Evolutionary conservation across 176 grass and related monocot genomes (phyloP).

Genomic region (Phoenix dactylifera): DNA sequence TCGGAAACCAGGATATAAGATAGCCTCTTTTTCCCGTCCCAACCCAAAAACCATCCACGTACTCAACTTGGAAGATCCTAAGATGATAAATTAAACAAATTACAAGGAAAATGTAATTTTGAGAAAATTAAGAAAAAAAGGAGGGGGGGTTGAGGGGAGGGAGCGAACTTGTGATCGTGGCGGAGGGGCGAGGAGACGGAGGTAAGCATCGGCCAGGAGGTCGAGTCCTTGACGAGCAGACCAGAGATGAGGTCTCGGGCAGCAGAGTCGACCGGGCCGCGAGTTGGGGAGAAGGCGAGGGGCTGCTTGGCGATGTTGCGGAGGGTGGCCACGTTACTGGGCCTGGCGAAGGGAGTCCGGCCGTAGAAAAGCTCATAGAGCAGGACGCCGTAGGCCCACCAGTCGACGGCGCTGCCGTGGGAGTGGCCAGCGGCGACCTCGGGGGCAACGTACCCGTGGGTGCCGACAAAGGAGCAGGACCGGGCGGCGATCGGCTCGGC

Average conservation of each 20-base stretch:
- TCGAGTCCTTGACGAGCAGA: conserved; percentile 68
- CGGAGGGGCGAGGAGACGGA: no score
- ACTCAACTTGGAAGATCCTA: no score
- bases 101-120: no score
- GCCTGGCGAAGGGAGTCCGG: conserved; percentile 61
- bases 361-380: conserved; percentile 84
- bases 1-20: no score
- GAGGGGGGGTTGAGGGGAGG: no score
- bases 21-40: no score
- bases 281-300: conserved; percentile 31
- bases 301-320: conserved; percentile 62
- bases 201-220: background rate
- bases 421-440: conserved; percentile 66
- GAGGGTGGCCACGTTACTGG: conserved; percentile 56
- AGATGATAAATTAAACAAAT: no score
- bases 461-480: conserved; percentile 82
- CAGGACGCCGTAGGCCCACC: conserved; percentile 94
- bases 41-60: no score
- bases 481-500: conserved; percentile 71
- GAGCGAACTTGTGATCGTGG: no score
- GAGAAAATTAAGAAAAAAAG: no score
- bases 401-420: conserved; percentile 85
- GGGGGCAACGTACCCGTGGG: conserved; percentile 89
- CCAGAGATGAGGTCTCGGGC: conserved; percentile 61
- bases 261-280: background rate